Evolutionary conservation across 2,329 filamentous ascomycete genomes (phyloP).

Genomic region (Verruconis gallopava): DNA sequence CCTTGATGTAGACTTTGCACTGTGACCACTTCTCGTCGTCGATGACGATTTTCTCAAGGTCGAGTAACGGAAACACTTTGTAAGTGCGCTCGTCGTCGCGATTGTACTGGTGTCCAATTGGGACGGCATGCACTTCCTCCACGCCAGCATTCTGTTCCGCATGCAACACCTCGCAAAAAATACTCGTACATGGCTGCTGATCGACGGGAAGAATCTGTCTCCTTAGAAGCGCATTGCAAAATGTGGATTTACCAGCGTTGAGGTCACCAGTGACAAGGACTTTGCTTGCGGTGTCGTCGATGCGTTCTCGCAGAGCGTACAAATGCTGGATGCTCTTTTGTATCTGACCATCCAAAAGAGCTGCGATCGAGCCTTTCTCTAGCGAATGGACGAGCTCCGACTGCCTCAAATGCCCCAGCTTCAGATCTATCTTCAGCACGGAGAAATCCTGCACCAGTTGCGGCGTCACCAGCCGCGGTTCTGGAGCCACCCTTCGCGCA

Average conservation of each 20-base stretch:
- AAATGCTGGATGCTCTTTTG: conserved; percentile 87
- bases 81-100: conserved; percentile 90
- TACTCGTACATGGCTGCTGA: conserved; percentile 94
- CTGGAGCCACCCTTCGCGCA: conserved; percentile 47
- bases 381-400: conserved; percentile 86
- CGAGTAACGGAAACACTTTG: conserved; percentile 63
- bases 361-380: conserved; percentile 82
- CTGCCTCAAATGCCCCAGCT: conserved; percentile 75
- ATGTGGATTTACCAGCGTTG: conserved; percentile 96
- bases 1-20: conserved; percentile 94
- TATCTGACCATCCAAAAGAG: conserved; percentile 86
- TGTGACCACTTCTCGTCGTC: conserved; percentile 83
- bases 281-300: conserved; percentile 95
- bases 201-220: conserved; percentile 91
- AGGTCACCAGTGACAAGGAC: conserved; percentile 91
- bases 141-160: conserved; percentile 78
- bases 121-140: conserved; percentile 92
- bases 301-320: conserved; percentile 73
- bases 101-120: conserved; percentile 67
- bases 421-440: conserved; percentile 85
- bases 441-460: conserved; percentile 95
- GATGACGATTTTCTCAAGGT: conserved; percentile 78
- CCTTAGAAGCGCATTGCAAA: conserved; percentile 91
- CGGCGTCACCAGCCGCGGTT: conserved; percentile 76
- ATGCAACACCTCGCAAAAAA: conserved; percentile 95